These are phyloP conservation scores for Cercophora newfieldiana DNA, from an alignment of 495 filamentous ascomycete species.

Conservation along the genomic window DNA sequence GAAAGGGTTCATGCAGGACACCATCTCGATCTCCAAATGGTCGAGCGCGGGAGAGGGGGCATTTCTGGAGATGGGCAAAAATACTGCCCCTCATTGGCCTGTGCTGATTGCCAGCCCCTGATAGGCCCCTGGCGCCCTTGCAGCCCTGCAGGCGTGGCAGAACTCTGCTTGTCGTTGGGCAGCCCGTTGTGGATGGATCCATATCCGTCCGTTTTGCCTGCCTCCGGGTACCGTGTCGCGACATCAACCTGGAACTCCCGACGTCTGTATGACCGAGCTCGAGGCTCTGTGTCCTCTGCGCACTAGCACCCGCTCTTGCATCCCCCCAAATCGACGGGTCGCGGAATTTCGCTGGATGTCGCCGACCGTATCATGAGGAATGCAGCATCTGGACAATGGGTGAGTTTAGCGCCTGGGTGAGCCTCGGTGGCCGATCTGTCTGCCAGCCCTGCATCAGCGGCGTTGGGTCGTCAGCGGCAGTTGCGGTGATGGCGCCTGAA, in stretches of 20 bases:
- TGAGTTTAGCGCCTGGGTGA: conserved; percentile 25
- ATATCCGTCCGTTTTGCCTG: not conserved
- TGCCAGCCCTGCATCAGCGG: not conserved
- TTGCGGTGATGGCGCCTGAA: conserved; percentile 1
- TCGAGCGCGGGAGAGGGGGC: not conserved
- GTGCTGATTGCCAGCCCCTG: not conserved
- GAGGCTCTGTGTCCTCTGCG: not conserved
- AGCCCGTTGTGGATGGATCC: not conserved
- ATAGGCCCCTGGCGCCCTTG: conserved; percentile 12
- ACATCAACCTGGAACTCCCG: conserved; percentile 6
- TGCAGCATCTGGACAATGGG: conserved; percentile 35
- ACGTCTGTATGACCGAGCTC: not conserved
- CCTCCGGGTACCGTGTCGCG: not conserved
- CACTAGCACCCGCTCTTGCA: not conserved
- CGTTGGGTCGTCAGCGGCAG: conserved; percentile 1
- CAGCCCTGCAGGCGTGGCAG: conserved; percentile 1
- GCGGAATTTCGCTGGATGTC: conserved; percentile 13
- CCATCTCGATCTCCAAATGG: not conserved
- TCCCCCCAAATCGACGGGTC: not conserved
- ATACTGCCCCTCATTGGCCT: conserved; percentile 13
- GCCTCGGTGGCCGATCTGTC: not conserved
- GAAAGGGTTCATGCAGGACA: not conserved
- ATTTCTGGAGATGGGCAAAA: conserved; percentile 6
- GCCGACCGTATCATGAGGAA: conserved; percentile 31
- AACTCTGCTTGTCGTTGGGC: not conserved